These are phyloP conservation scores for Fraxinus floribunda DNA, from an alignment of 305 asterid genomes.

Conservation along the genomic window DNA sequence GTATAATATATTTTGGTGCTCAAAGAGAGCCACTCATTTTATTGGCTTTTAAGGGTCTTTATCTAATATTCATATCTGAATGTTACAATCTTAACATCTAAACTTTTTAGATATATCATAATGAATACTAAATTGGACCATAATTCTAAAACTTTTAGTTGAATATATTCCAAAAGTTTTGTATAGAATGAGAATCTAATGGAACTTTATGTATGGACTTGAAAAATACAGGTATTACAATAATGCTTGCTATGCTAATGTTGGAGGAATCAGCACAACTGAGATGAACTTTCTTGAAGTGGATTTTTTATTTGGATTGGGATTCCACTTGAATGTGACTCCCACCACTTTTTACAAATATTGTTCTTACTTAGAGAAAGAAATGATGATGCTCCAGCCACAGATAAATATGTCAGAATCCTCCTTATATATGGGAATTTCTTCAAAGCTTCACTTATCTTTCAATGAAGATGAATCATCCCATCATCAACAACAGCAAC, in stretches of 20 bases:
- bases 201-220: not conserved
- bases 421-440: constrained; percentile 35
- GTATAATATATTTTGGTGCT: constrained; percentile 11
- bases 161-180: not conserved
- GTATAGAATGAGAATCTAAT: not conserved
- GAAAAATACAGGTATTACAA: constrained; percentile 65
- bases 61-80: constrained; percentile 47
- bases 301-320: constrained; percentile 86
- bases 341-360: constrained; percentile 77
- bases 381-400: constrained; percentile 61
- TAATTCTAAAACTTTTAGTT: not conserved
- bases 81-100: constrained; percentile 29
- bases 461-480: constrained; percentile 77
- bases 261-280: constrained; percentile 91
- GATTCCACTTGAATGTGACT: constrained; percentile 83
- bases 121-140: not conserved
- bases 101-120: not conserved
- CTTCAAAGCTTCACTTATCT: constrained; percentile 50
- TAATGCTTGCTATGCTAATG: constrained; percentile 90
- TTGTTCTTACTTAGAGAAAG: constrained; percentile 64
- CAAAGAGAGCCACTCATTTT: constrained; percentile 25
- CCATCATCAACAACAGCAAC: constrained; percentile 67
- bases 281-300: constrained; percentile 96
- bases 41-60: constrained; percentile 24
- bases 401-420: constrained; percentile 45